Evolutionary conservation across 148 eudicot genomes (phyloP).

Genomic region (Camellia granthamiana): DNA sequence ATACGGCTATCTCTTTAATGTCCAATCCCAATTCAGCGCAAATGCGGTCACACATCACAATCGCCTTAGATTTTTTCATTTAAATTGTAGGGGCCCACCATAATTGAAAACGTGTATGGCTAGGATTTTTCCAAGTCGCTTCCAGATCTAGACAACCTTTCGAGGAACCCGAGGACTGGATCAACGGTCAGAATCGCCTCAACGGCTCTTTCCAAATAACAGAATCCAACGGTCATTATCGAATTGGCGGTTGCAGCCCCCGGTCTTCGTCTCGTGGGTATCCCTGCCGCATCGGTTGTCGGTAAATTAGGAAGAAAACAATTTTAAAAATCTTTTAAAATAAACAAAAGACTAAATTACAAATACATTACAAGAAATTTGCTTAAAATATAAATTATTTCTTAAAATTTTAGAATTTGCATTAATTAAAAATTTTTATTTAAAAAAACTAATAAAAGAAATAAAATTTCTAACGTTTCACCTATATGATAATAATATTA

Average conservation of each 20-base stretch:
- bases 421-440: too few species aligned
- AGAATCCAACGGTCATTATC: conserved; percentile 31
- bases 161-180: conserved; percentile 8
- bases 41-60: too few species aligned
- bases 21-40: too few species aligned
- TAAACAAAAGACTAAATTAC: not conserved
- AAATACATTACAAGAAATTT: too few species aligned
- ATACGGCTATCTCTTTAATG: too few species aligned
- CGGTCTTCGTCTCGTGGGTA: not conserved
- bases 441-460: too few species aligned
- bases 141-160: not conserved
- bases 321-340: not conserved
- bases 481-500: too few species aligned
- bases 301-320: conserved; percentile 20
- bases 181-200: conserved; percentile 15
- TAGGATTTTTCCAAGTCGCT: conserved; percentile 4
- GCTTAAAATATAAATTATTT: too few species aligned
- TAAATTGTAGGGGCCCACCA: not conserved
- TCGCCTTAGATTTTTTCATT: too few species aligned
- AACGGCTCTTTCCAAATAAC: conserved; percentile 11
- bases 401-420: too few species aligned
- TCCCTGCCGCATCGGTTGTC: conserved; percentile 34
- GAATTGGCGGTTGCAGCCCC: conserved; percentile 41
- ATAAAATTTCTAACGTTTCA: too few species aligned
- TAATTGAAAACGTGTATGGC: conserved; percentile 7